phyloP scores from a whole-genome alignment of 805 yeast species.

The Candida caryicola region DNA sequence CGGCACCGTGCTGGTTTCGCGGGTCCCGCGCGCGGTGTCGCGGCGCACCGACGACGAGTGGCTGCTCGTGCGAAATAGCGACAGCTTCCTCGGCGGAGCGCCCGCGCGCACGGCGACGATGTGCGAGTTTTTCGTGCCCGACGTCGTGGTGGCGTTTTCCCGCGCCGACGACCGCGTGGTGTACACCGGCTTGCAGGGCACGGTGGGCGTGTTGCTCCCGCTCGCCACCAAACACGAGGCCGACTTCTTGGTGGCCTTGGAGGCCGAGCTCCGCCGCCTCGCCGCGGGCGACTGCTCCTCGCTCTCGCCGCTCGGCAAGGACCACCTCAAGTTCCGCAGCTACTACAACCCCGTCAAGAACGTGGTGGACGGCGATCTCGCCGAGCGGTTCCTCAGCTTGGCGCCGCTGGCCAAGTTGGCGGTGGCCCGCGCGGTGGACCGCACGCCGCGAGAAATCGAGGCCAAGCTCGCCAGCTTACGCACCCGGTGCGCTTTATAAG shows the following conservation, averaged over 20 bases:
- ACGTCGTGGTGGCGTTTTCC: conserved; percentile 62
- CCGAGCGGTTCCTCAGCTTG: conserved; percentile 54
- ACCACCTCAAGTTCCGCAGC: conserved; percentile 66
- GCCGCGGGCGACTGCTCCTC: conserved; percentile 24
- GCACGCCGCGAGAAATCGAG: conserved; percentile 48
- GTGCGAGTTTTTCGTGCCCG: conserved; percentile 66
- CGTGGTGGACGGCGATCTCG: conserved; percentile 84
- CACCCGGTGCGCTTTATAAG: conserved; percentile 25
- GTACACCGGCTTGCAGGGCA: conserved; percentile 79
- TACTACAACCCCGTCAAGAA: conserved; percentile 77
- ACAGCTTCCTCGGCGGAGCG: conserved; percentile 45
- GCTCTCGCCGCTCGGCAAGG: conserved; percentile 56
- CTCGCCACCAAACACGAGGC: conserved; percentile 60
- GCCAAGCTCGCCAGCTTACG: conserved; percentile 52
- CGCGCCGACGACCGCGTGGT: conserved; percentile 59
- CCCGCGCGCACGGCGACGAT: conserved; percentile 48
- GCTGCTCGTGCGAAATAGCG: conserved; percentile 29
- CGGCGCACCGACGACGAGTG: conserved; percentile 50
- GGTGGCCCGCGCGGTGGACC: conserved; percentile 43
- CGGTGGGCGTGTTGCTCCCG: conserved; percentile 73
- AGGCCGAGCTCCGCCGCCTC: conserved; percentile 44
- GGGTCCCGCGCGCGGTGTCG: conserved; percentile 54
- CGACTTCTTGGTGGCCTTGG: conserved; percentile 54
- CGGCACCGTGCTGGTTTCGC: conserved; percentile 71
- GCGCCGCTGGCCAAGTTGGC: conserved; percentile 31